Percentiles rank a stretch among this genome's conserved stretches.
Evolutionary conservation across 768 basidiomycete species (phyloP).

Genomic region (Tubosaeta sp.): DNA sequence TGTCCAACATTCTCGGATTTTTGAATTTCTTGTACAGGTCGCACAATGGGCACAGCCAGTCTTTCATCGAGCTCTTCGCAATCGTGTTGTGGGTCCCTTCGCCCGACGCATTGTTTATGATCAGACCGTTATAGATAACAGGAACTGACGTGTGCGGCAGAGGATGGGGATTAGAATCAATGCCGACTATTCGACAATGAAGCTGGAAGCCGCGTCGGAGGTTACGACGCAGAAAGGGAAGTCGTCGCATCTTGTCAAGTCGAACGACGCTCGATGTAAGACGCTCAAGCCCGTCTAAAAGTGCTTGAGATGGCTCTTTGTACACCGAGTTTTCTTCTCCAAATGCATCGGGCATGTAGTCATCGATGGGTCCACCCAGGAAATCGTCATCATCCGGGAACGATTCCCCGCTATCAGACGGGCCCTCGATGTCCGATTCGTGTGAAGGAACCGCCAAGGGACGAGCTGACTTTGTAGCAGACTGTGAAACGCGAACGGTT

Average conservation of each 20-base stretch:
- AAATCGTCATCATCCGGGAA: constrained; percentile 4
- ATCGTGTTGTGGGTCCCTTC: constrained; percentile 7
- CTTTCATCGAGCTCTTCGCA: constrained; percentile 25
- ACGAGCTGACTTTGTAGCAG: constrained; percentile 11
- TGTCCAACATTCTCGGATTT: constrained; percentile 40
- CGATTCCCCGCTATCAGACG: neutral
- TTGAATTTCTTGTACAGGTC: constrained; percentile 39
- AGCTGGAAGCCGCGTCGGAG: constrained; percentile 45
- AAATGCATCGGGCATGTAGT: constrained; percentile 1
- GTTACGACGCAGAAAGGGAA: constrained; percentile 58
- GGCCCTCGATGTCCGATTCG: constrained; percentile 4
- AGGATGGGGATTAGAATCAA: constrained; percentile 30
- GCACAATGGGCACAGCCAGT: constrained; percentile 56
- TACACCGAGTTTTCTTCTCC: constrained; percentile 10
- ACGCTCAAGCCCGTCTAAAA: constrained; percentile 35
- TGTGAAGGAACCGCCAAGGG: neutral
- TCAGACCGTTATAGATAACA: constrained; percentile 21
- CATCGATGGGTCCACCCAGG: constrained; percentile 1
- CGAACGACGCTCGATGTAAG: constrained; percentile 31
- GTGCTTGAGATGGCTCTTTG: constrained; percentile 28
- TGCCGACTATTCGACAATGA: constrained; percentile 36
- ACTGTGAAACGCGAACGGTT: constrained; percentile 12
- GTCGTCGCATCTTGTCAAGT: constrained; percentile 35
- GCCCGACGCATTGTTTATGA: constrained; percentile 6
- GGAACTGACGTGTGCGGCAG: constrained; percentile 16